phyloP scores from a whole-genome alignment of 768 basidiomycete species.

The Mrakia blollopis region DNA sequence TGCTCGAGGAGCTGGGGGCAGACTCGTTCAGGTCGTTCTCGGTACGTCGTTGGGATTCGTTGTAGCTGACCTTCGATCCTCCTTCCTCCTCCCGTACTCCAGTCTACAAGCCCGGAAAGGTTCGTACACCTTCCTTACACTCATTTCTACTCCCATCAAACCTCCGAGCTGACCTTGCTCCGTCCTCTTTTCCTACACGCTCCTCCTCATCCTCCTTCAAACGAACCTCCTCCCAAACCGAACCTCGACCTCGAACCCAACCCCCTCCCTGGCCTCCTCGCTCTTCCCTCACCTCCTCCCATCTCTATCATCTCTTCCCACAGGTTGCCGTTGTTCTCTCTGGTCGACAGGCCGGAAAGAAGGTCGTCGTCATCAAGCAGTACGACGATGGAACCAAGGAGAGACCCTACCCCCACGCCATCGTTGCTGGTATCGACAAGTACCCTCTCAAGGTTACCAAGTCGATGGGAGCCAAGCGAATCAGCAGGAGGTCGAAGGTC shows the following conservation, averaged over 20 bases:
- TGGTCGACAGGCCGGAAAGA: constrained; percentile 98
- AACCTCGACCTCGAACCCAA: neutral
- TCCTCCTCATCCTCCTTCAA: neutral
- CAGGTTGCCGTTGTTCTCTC: constrained; percentile 95
- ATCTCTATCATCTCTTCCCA: neutral
- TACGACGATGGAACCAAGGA: constrained; percentile 95
- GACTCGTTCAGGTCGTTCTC: neutral
- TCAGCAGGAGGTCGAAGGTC: constrained; percentile 87
- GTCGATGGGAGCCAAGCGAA: constrained; percentile 94
- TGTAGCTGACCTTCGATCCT: neutral
- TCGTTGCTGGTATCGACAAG: constrained; percentile 96
- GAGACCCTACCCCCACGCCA: constrained; percentile 91
- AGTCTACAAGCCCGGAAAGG: constrained; percentile 68
- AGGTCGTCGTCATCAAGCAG: constrained; percentile 98
- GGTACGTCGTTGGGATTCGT: neutral
- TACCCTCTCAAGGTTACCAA: constrained; percentile 97
- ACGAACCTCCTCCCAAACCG: neutral
- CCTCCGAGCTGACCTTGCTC: neutral
- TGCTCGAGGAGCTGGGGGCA: neutral
- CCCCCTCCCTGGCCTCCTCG: neutral
- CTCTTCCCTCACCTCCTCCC: neutral
- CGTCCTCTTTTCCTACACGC: neutral
- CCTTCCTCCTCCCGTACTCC: neutral
- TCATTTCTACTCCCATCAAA: neutral
- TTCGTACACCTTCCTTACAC: constrained; percentile 40